Evolutionary conservation across 805 yeast species (phyloP), one percentile per base, ranked within the genome.

Genomic region (Myxozyma sirexii): DNA sequence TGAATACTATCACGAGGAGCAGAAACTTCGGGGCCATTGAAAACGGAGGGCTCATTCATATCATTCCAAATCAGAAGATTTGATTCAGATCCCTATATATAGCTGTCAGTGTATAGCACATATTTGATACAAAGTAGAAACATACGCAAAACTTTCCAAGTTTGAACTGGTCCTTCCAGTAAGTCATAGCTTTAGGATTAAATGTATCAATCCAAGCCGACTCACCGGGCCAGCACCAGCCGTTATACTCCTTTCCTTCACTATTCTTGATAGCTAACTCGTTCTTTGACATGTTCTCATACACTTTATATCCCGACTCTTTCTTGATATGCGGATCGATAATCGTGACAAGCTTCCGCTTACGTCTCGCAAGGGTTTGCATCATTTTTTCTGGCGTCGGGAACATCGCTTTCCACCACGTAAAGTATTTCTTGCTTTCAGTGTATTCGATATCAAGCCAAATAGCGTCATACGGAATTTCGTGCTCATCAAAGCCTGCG

Each of bases 141-240:
- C 26, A 15, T 15, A 59, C 63, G 38, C 64, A 60, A 42, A 57
- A 77, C 1, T 73, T 69, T 8, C 85, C 84, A 57, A 79, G 77
- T 24, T 70, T 71, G 68, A 81, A 84, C 49, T 83, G 79, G 1
- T 73, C 61, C 49, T 75, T 76, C 97, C 97, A 92, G 59, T 80
- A 79, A 4, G 71, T 70, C 56, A 76, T 80, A 1, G 91, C 82
- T 0, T 73, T 68, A 0, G 92, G 90, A 69, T 85, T 83, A 58
- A 92, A 74, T 0, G 96, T 80, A 68, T 94, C 99, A 57, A 94
- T 83, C 98, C 98, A 94, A 6, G 90, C 79, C 0, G 97, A 88
- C 66, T 89, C 90, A 0, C 98, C 99, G 1, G 99, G 97, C 99
- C 99, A 94, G 74, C 98, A 94, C 72, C 90, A 96, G 2, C 97